Conservation (phyloP, 2,329 filamentous ascomycete genomes). For the Alternaria novae-zelandiae region DNA sequence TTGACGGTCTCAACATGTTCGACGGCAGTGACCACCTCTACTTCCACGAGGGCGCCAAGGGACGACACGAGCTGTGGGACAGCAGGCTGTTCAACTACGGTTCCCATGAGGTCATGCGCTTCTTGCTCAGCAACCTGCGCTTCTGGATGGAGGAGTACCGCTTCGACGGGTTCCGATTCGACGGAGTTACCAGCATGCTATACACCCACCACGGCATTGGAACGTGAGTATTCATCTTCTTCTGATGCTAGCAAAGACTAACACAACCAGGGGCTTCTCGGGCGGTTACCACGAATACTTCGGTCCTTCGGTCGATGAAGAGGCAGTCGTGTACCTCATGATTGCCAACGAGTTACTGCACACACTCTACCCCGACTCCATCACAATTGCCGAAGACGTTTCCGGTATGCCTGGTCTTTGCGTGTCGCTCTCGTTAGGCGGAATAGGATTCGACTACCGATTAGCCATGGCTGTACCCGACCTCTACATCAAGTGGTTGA, state of each 20-base stretch:
- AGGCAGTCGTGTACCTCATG: slow-evolving; percentile 94
- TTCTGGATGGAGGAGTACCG: slow-evolving; percentile 99
- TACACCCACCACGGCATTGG: slow-evolving; percentile 96
- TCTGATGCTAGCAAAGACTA: slow-evolving; percentile 13
- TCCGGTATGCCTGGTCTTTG: slow-evolving; percentile 99
- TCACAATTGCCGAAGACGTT: slow-evolving; percentile 95
- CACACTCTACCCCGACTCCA: slow-evolving; percentile 81
- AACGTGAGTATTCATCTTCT: slow-evolving; percentile 68
- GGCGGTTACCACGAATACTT: slow-evolving; percentile 99
- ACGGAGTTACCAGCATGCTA: slow-evolving; percentile 98
- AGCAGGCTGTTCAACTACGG: slow-evolving; percentile 98
- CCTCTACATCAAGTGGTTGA: slow-evolving; percentile 98
- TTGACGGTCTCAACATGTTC: slow-evolving; percentile 94
- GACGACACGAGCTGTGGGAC: slow-evolving; percentile 92
- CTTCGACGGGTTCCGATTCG: slow-evolving; percentile 97
- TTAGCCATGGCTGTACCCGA: slow-evolving; percentile 98
- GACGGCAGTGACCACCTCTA: slow-evolving; percentile 95
- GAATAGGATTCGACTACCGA: slow-evolving; percentile 95
- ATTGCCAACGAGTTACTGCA: slow-evolving; percentile 96
- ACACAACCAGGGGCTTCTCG: slow-evolving; percentile 77
- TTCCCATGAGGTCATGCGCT: slow-evolving; percentile 91
- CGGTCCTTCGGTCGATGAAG: slow-evolving; percentile 84
- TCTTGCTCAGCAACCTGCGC: slow-evolving; percentile 90
- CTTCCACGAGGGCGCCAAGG: slow-evolving; percentile 87
- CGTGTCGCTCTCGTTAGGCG: slow-evolving; percentile 81